phyloP scores from a whole-genome alignment of 192 early-diverging fungal genomes.

The Mortierella claussenii region DNA sequence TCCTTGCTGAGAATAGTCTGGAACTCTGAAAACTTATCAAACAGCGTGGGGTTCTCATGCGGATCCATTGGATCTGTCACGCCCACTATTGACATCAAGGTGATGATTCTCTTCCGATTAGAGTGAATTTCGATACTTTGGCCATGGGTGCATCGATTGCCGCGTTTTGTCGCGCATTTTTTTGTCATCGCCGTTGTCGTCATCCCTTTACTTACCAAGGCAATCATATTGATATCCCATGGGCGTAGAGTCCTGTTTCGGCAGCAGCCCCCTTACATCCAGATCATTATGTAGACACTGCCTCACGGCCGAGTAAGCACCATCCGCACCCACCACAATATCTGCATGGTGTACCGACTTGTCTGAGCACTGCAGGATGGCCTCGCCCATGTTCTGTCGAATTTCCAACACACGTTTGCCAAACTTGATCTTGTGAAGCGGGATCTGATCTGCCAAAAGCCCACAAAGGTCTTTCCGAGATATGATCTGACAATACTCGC shows the following conservation, averaged over 20 bases:
- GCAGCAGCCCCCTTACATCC: conserved; percentile 3
- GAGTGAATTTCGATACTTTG: too few species aligned
- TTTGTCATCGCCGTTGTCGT: neutral
- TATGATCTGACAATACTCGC: conserved; percentile 28
- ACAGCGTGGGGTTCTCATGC: neutral
- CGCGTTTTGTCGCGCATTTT: too few species aligned
- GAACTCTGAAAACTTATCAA: conserved; percentile 30
- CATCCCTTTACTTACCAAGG: conserved; percentile 2
- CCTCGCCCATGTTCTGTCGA: conserved; percentile 24
- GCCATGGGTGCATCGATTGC: too few species aligned
- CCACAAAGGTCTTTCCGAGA: conserved; percentile 17
- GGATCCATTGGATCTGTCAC: conserved; percentile 34
- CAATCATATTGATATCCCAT: conserved; percentile 37
- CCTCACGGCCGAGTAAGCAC: conserved; percentile 22
- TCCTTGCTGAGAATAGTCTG: conserved; percentile 36
- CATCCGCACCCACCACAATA: conserved; percentile 25
- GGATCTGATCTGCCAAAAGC: conserved; percentile 16
- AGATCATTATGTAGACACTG: conserved; percentile 24
- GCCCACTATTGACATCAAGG: conserved; percentile 12
- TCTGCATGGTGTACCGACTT: conserved; percentile 9
- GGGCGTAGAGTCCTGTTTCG: conserved; percentile 12
- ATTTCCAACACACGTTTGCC: conserved; percentile 26
- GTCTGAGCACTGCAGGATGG: conserved; percentile 27
- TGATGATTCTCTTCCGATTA: too few species aligned
- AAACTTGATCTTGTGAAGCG: conserved; percentile 26